These are phyloP conservation scores for Emergomyces africanus DNA, from an alignment of 2,329 filamentous ascomycete genomes.

Conservation along the genomic window DNA sequence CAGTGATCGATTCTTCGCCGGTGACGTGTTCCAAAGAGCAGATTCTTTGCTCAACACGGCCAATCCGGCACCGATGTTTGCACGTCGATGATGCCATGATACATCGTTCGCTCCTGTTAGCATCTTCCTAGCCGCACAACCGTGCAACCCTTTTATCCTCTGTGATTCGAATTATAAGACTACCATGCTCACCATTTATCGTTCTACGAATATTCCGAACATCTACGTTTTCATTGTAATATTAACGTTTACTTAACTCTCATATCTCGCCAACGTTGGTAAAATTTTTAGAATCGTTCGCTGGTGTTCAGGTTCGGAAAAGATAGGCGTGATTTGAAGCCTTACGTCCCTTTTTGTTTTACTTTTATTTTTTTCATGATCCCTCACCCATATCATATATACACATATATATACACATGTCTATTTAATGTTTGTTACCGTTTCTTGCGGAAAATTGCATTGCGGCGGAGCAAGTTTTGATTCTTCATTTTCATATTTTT, in stretches of 20 bases:
- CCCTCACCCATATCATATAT: not conserved
- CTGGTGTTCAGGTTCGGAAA: not conserved
- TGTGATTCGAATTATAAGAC: not conserved
- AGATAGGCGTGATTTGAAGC: not conserved
- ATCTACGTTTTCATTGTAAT: not conserved
- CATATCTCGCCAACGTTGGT: not conserved
- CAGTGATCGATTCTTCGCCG: slow-evolving; percentile 37
- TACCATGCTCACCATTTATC: not conserved
- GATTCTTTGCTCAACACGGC: slow-evolving; percentile 35
- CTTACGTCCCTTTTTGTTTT: not conserved
- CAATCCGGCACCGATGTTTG: slow-evolving; percentile 29
- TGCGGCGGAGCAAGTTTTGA: not conserved
- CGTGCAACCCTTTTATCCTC: not conserved
- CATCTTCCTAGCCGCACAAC: not conserved
- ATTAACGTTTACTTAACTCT: not conserved
- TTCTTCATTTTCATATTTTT: not conserved
- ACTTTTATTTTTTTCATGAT: not conserved
- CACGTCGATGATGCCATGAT: slow-evolving; percentile 21
- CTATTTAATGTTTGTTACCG: not conserved
- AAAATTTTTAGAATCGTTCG: not conserved
- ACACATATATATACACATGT: not conserved
- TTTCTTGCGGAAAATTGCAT: not conserved
- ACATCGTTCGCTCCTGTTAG: not conserved
- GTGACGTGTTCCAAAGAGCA: slow-evolving; percentile 37
- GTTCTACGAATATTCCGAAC: not conserved